A percentile compares a stretch with the other conserved stretches of the same genome.
phyloP scores from a whole-genome alignment of 176 grass and related monocot species.

The Aegilops tauschii region DNA sequence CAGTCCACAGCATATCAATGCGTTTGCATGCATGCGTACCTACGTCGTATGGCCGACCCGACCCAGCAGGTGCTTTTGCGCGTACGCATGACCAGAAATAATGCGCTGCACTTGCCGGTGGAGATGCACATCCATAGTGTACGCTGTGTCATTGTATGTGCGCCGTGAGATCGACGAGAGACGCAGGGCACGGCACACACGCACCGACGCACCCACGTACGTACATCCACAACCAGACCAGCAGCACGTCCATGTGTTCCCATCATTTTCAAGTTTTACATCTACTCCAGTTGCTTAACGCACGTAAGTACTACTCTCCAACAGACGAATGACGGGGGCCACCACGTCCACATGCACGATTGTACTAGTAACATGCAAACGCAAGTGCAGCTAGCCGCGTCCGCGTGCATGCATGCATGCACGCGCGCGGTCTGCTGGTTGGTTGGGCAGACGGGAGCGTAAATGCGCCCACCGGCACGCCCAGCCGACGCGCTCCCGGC shows the following conservation, averaged over 20 bases:
- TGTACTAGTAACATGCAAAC: neutral
- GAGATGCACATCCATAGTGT: too few species aligned
- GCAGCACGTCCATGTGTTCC: too few species aligned
- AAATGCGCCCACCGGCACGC: conserved; percentile 18
- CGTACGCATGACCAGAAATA: too few species aligned
- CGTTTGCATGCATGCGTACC: too few species aligned
- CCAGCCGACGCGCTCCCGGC: neutral
- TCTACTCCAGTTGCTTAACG: neutral
- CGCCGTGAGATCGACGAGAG: neutral
- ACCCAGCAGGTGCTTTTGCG: too few species aligned
- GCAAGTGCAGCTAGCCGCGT: neutral
- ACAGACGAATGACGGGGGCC: neutral
- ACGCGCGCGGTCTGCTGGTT: neutral
- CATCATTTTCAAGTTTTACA: too few species aligned
- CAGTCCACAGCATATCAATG: neutral
- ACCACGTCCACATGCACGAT: neutral
- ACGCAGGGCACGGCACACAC: too few species aligned
- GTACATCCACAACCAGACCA: too few species aligned
- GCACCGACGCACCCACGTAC: too few species aligned
- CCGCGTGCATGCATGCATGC: neutral
- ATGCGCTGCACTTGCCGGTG: too few species aligned
- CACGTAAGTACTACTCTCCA: neutral
- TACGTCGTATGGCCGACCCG: too few species aligned
- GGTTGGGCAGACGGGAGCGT: neutral
- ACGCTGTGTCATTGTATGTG: neutral